A percentile compares a stretch with the other conserved stretches of the same genome.
These are phyloP conservation scores for Vachellia pachyceras DNA, from an alignment of 306 rosid genomes.

Conservation along the genomic window DNA sequence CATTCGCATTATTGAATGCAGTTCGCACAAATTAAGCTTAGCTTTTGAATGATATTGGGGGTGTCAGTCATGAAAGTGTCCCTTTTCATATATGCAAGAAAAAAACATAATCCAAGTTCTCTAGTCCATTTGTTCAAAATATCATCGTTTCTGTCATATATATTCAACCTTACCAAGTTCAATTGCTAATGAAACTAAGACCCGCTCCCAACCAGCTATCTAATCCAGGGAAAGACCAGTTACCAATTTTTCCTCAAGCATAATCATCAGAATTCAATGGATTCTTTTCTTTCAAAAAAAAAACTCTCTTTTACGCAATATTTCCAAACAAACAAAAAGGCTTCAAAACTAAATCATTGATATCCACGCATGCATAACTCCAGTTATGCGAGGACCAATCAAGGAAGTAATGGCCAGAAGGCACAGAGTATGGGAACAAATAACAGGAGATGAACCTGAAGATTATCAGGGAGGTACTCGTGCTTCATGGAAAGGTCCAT, in stretches of 20 bases:
- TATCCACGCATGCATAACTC: not conserved
- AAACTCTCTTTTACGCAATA: not conserved
- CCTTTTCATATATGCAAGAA: not conserved
- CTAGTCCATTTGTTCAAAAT: not conserved
- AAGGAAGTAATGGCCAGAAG: not conserved
- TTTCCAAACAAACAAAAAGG: not conserved
- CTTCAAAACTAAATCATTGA: not conserved
- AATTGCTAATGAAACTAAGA: not conserved
- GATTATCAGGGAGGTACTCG: conserved; percentile 75
- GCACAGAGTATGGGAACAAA: not conserved
- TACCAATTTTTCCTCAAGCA: not conserved
- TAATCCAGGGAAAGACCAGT: not conserved
- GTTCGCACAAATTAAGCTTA: not conserved
- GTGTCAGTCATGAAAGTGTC: not conserved
- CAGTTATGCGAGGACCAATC: not conserved
- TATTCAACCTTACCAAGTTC: not conserved
- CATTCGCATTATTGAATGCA: not conserved
- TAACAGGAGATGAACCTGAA: conserved; percentile 63
- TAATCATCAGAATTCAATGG: not conserved
- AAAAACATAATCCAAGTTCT: not conserved
- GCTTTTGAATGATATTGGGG: not conserved
- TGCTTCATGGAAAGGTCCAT: conserved; percentile 99
- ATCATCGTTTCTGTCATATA: not conserved
- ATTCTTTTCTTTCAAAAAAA: not conserved
- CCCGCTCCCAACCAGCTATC: not conserved